Percentiles rank a stretch among this genome's conserved stretches.
Evolutionary conservation across 2,329 filamentous ascomycete genomes (phyloP).

Genomic region (Lachnellula cervina): DNA sequence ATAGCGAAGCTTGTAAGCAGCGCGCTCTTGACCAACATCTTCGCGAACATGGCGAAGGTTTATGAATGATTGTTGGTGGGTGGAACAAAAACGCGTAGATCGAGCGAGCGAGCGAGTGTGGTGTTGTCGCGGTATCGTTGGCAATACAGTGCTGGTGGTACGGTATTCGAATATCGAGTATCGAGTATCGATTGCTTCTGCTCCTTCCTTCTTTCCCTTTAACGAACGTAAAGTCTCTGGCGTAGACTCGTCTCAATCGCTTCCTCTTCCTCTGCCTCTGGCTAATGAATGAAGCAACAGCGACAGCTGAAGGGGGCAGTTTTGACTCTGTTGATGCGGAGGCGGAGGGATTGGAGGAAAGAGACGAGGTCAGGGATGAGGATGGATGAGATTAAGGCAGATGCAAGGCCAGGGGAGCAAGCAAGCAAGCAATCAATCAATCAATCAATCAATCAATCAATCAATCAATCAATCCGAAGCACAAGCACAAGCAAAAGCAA

Average conservation of each 20-base stretch:
- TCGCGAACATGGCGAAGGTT: slow-evolving; percentile 22
- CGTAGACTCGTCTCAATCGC: not conserved
- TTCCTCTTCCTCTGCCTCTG: too few species aligned
- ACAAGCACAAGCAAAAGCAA: too few species aligned
- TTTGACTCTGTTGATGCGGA: too few species aligned
- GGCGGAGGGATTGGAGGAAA: not conserved
- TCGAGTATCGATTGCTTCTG: too few species aligned
- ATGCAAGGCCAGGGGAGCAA: not conserved
- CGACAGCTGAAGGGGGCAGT: too few species aligned
- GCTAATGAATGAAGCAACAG: too few species aligned
- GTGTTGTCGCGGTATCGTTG: not conserved
- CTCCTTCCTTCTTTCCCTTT: not conserved
- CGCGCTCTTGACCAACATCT: slow-evolving; percentile 16
- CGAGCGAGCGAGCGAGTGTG: not conserved
- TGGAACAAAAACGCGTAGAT: not conserved
- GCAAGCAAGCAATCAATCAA: not conserved
- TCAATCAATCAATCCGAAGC: too few species aligned
- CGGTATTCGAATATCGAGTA: too few species aligned
- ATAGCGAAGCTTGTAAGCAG: slow-evolving; percentile 25
- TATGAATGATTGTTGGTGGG: slow-evolving; percentile 5
- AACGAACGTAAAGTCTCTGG: slow-evolving; percentile 2
- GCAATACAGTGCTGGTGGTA: too few species aligned
- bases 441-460: too few species aligned
- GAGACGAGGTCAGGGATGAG: slow-evolving; percentile 1
- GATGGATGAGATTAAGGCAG: too few species aligned